Conservation (phyloP, 2,329 filamentous ascomycete genomes). For the Ophiostoma populinum region DNA sequence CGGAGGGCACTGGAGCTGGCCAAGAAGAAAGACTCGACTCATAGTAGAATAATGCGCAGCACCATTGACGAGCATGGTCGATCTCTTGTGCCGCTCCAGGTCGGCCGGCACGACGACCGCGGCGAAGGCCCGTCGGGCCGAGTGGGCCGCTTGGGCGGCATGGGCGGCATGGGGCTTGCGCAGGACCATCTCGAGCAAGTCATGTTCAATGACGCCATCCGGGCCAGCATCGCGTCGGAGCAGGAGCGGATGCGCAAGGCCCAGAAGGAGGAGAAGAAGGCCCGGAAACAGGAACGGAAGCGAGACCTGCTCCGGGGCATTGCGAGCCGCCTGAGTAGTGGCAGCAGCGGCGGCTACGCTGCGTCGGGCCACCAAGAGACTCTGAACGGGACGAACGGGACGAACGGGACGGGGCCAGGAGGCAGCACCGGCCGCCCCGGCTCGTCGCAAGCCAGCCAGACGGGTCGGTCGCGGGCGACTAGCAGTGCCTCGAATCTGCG, state of each 20-base stretch:
- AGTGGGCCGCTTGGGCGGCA: slow-evolving; percentile 3
- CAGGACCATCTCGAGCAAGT: slow-evolving; percentile 82
- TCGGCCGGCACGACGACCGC: slow-evolving; percentile 73
- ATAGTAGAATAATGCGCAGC: too few species aligned
- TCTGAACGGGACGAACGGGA: too few species aligned
- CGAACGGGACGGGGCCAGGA: too few species aligned
- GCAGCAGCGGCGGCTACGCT: background rate
- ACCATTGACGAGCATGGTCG: too few species aligned
- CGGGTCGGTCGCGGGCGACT: too few species aligned
- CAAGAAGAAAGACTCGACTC: too few species aligned
- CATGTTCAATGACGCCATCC: slow-evolving; percentile 96
- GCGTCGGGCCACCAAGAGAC: too few species aligned
- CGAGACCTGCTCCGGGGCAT: slow-evolving; percentile 34
- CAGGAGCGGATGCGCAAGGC: slow-evolving; percentile 80
- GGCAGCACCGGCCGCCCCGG: too few species aligned
- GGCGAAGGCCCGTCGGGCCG: slow-evolving; percentile 79
- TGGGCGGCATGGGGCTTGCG: slow-evolving; percentile 26
- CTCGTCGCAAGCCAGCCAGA: too few species aligned
- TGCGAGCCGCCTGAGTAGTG: slow-evolving; percentile 16
- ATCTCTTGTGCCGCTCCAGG: too few species aligned
- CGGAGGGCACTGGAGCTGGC: slow-evolving; percentile 75
- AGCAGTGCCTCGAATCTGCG: slow-evolving; percentile 42
- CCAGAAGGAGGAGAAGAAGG: slow-evolving; percentile 69
- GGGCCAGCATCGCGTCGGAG: slow-evolving; percentile 77
- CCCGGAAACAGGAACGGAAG: slow-evolving; percentile 67